phyloP scores from a whole-genome alignment of 192 early-diverging fungal genomes.

The Coemansia sp. region DNA sequence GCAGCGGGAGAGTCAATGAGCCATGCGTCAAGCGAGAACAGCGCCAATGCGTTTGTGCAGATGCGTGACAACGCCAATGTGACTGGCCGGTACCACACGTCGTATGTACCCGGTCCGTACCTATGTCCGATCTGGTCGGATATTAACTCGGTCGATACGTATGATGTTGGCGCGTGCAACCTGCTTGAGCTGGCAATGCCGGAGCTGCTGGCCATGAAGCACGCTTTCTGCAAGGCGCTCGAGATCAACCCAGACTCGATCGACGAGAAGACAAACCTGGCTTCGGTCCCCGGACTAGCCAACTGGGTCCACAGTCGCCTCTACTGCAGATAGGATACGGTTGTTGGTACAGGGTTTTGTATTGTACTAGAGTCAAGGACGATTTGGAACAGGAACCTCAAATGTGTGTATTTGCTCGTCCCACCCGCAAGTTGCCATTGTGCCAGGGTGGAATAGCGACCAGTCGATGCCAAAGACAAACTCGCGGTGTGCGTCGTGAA shows the following conservation, averaged over 20 bases:
- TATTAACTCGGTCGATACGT: conserved; percentile 42
- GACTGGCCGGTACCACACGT: conserved; percentile 35
- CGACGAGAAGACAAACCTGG: conserved; percentile 32
- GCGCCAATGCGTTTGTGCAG: conserved; percentile 16
- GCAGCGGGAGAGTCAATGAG: too few relatives aligned
- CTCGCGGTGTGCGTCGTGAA: conserved; percentile 86
- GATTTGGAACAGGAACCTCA: conserved; percentile 10
- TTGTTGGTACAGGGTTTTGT: neutral
- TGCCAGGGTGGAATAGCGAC: conserved; percentile 79
- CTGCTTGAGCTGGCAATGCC: conserved; percentile 39
- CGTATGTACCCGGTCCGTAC: conserved; percentile 37
- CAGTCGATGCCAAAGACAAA: conserved; percentile 97
- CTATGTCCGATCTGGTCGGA: conserved; percentile 48
- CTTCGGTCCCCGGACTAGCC: conserved; percentile 30
- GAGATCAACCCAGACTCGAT: conserved; percentile 28
- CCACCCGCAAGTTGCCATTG: conserved; percentile 93
- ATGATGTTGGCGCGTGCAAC: conserved; percentile 42
- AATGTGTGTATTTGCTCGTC: conserved; percentile 81
- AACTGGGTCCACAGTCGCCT: conserved; percentile 34
- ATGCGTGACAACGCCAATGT: conserved; percentile 21
- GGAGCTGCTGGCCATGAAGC: conserved; percentile 43
- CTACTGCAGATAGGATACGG: conserved; percentile 2
- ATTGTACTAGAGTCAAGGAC: neutral
- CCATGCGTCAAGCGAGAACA: conserved; percentile 23
- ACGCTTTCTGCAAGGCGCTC: conserved; percentile 43